phyloP scores from a whole-genome alignment of 2,329 filamentous ascomycete genomes.

The Curvularia sp. region DNA sequence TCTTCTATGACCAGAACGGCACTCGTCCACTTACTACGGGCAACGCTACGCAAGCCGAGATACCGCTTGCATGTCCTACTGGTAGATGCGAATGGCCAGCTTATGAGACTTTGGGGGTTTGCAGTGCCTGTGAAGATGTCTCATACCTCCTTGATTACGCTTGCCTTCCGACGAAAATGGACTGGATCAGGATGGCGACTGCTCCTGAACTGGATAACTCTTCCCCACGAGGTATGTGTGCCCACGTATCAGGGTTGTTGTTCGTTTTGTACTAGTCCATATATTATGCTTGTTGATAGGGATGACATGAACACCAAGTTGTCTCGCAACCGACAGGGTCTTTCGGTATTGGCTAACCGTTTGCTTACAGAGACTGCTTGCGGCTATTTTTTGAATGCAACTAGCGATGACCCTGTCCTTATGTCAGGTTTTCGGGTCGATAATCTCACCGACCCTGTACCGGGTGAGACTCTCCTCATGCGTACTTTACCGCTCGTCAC shows the following conservation, averaged over 20 bases:
- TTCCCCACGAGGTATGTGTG: constrained; percentile 10
- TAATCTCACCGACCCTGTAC: background rate
- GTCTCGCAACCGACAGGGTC: background rate
- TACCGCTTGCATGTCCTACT: constrained; percentile 36
- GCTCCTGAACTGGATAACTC: constrained; percentile 8
- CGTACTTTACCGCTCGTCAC: constrained; percentile 27
- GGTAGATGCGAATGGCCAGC: constrained; percentile 33
- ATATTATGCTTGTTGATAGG: background rate
- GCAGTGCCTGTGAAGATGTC: constrained; percentile 33
- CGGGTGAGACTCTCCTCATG: constrained; percentile 23
- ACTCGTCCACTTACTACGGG: constrained; percentile 22
- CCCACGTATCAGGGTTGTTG: background rate
- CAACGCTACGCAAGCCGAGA: constrained; percentile 30
- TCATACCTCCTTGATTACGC: constrained; percentile 24
- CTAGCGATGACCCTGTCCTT: constrained; percentile 20
- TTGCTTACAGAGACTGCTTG: constrained; percentile 24
- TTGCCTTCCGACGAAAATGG: constrained; percentile 24
- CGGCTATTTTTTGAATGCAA: constrained; percentile 37
- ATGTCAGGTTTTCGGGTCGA: constrained; percentile 29
- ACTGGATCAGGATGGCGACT: constrained; percentile 24
- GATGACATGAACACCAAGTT: background rate
- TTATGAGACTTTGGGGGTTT: constrained; percentile 35
- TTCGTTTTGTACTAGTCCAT: background rate
- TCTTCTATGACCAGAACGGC: constrained; percentile 31
- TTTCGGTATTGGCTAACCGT: background rate